Conservation (phyloP, 176 grass and related monocot species). For the Rhynchospora breviuscula region DNA sequence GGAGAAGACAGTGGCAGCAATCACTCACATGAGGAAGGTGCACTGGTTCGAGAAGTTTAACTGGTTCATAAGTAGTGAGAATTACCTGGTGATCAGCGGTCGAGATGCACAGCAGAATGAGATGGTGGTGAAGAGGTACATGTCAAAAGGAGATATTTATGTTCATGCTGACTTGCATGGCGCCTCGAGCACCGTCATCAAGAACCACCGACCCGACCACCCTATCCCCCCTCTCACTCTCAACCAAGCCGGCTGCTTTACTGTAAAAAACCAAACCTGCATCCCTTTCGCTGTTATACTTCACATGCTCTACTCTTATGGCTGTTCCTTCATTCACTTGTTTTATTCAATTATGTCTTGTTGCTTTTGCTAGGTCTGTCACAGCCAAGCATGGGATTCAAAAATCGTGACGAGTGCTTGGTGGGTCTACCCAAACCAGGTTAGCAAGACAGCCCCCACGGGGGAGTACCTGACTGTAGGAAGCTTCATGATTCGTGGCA, state of each 20-base stretch:
- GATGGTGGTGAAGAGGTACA: conserved; percentile 90
- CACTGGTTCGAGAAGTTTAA: conserved; percentile 99
- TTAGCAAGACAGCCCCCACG: conserved; percentile 94
- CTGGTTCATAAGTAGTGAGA: conserved; percentile 99
- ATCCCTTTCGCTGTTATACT: not conserved
- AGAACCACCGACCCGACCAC: conserved; percentile 77
- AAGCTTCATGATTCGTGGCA: conserved; percentile 99
- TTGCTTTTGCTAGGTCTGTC: conserved; percentile 56
- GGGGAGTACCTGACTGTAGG: conserved; percentile 95
- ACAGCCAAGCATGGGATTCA: conserved; percentile 93
- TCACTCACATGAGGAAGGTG: conserved; percentile 97
- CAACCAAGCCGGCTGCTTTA: conserved; percentile 94
- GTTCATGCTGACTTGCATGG: conserved; percentile 91
- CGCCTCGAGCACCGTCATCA: conserved; percentile 97
- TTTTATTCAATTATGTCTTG: not conserved
- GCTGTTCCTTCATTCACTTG: not conserved
- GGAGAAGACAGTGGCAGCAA: conserved; percentile 94
- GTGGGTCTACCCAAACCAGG: conserved; percentile 98
- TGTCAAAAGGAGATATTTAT: conserved; percentile 99
- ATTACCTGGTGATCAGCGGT: conserved; percentile 90
- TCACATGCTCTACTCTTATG: not conserved
- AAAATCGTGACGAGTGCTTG: conserved; percentile 98
- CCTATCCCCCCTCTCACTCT: conserved; percentile 83
- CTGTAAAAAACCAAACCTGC: conserved; percentile 42
- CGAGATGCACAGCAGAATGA: conserved; percentile 97